phyloP scores from a whole-genome alignment of 352 stramenopile genomes.

The Aphanomyces euteiches region DNA sequence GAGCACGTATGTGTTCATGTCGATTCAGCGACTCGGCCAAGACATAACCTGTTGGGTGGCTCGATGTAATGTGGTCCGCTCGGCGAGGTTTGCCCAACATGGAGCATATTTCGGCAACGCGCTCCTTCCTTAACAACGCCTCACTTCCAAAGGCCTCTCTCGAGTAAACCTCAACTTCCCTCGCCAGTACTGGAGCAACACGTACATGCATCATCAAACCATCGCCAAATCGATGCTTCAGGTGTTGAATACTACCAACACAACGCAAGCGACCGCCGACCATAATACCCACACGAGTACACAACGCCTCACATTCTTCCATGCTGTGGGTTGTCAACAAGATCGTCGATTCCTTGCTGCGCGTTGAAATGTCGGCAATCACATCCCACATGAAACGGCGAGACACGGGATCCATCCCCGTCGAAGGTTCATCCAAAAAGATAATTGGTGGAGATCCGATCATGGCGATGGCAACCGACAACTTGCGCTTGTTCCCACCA shows the following conservation, averaged over 20 bases:
- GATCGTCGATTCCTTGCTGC: slow-evolving; percentile 66
- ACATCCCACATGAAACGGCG: slow-evolving; percentile 92
- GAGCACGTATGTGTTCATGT: slow-evolving; percentile 33
- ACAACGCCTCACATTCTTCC: slow-evolving; percentile 93
- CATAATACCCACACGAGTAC: slow-evolving; percentile 94
- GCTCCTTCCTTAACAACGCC: background rate
- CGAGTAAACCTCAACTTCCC: slow-evolving; percentile 34
- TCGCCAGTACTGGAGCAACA: no score
- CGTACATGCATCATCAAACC: slow-evolving; percentile 89
- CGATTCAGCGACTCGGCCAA: slow-evolving; percentile 33
- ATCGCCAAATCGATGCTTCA: slow-evolving; percentile 95
- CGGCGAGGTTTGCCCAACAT: slow-evolving; percentile 38
- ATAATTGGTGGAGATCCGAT: slow-evolving; percentile 89
- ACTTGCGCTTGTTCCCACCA: slow-evolving; percentile 93
- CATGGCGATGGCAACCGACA: slow-evolving; percentile 93
- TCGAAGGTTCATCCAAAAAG: slow-evolving; percentile 89
- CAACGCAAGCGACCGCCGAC: slow-evolving; percentile 64
- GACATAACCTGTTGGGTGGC: slow-evolving; percentile 36
- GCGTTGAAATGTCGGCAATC: slow-evolving; percentile 71
- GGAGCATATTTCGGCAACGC: slow-evolving; percentile 26
- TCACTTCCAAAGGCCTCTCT: slow-evolving; percentile 10
- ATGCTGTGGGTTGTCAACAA: slow-evolving; percentile 95
- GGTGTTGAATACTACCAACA: slow-evolving; percentile 87
- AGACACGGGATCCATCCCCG: slow-evolving; percentile 93
- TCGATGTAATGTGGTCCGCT: slow-evolving; percentile 34